Evolutionary conservation across 2,329 filamentous ascomycete genomes (phyloP), one percentile per base, ranked within the genome.

Genomic region (Fusarium napiforme): DNA sequence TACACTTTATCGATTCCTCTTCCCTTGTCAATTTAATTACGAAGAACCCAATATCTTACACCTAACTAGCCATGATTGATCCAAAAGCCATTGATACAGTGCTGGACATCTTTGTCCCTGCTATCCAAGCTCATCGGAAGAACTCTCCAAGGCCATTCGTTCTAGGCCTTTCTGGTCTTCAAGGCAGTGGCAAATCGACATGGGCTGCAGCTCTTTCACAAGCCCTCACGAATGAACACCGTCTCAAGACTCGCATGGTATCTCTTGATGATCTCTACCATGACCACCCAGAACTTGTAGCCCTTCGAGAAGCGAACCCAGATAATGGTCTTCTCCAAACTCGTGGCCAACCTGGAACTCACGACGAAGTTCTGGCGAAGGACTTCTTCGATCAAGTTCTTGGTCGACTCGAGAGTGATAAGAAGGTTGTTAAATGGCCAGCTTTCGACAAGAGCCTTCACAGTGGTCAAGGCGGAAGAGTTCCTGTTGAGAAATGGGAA

Each of bases 151-250:
- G 62, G 9, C 73, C 75, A 4, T 78, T 74, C 16, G 58, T 78
- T 2, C 57, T 78, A 1, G 76, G 76, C 2, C 53, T 78, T 26
- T 78, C 76, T 4, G 76, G 76, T 0, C 60, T 78, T 4, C 76
- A 78, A 55, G 76, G 76, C 15, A 78, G 76, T 32, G 76, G 76
- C 4, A 78, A 78, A 23, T 78, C 76, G 16, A 78, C 76, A 64
- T 78, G 76, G 76, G 76, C 76, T 16, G 61, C 55, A 32, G 75
- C 73, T 40, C 56, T 78, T 2, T 75, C 76, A 1, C n/a, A 64
- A 9, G 53, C 63, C 8, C 53, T 78, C 37, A 50, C 55, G 11
- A 55, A 14, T 4, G 60, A 72, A n/a, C 63, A 78, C 34, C 46
- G 57, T 8, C 56, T 78, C 34, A 74, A 68, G 18, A 74, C 73